These are phyloP conservation scores for Cynara cardunculus DNA, from an alignment of 129 eudicot genomes.

Conservation along the genomic window DNA sequence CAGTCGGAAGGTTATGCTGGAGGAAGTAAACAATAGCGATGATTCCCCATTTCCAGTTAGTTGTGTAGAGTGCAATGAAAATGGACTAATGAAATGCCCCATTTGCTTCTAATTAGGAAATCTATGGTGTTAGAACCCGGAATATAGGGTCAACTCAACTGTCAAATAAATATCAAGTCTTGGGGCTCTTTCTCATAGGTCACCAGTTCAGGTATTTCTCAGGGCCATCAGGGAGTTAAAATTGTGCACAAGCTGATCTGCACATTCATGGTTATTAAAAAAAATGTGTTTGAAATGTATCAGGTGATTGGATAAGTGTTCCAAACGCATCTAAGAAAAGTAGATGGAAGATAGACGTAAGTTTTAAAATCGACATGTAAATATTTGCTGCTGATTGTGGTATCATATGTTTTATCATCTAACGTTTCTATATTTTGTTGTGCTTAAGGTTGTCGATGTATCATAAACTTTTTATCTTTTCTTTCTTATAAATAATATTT, in stretches of 20 bases:
- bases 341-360: neutral
- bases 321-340: neutral
- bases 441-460: neutral
- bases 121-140: neutral
- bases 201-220: neutral
- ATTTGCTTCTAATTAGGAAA: constrained; percentile 38
- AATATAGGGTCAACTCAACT: neutral
- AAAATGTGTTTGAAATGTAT: neutral
- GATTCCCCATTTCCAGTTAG: neutral
- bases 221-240: neutral
- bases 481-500: neutral
- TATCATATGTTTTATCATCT: neutral
- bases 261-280: neutral
- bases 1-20: constrained; percentile 48
- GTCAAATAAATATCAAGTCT: neutral
- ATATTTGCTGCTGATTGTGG: neutral
- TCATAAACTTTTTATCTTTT: neutral
- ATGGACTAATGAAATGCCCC: constrained; percentile 69
- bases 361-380: neutral
- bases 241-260: neutral
- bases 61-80: constrained; percentile 74
- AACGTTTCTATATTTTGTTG: neutral
- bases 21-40: constrained; percentile 9
- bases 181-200: neutral
- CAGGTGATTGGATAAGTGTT: neutral